Base-by-base conservation (phyloP, 2,329 filamentous ascomycete species). In the Coniella vitis region DNA sequence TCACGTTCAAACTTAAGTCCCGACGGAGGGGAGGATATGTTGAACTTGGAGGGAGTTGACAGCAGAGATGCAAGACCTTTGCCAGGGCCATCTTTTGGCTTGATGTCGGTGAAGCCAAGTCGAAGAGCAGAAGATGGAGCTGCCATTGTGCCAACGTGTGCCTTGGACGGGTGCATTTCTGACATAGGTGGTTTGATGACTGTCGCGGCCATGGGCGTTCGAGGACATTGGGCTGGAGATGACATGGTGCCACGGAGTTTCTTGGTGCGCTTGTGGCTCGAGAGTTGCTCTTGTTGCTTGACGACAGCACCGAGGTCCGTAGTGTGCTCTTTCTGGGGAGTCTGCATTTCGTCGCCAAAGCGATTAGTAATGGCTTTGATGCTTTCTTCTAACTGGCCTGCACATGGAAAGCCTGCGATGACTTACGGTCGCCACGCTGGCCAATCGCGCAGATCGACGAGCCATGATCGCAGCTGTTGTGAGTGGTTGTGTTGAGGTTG, bases 111-210 rank as follows among this genome's bases (percentile, higher is more conserved):
- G 66, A 96, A 95, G 14, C 90, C 90, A 19, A 95, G 75, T 60
- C 86, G 81, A 38, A 93, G 73, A 5, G 86, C 89, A 10, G 90
- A 89, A 21, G 93, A 90, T 2, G 85, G 79, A 38, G 87, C 73
- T 47, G 86, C 87, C 54, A 82, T 85, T 19, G 86, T 90, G 55
- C 79, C 76, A 10, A 14, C 13, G 49, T 93, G 88, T 49, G 81
- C 79, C 62, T 86, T 87, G 70, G 86, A 87, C 8, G 91, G 91
- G 63, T 96, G 90, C 90, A 96, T 96, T 64, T 95, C 90, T 52
- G 83, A 81, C 55, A 76, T 76, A 41, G 84, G 72, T 20, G 88
- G 86, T 69, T 86, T 85, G 57, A 85, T 70, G 5, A 81, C 76
- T 4, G 81, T 81, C 13, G 75, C 77, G 35, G 79, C 79, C 36